Base-by-base conservation (phyloP, 1,139 yeast species). In the Casaregolazyma lundiana region DNA sequence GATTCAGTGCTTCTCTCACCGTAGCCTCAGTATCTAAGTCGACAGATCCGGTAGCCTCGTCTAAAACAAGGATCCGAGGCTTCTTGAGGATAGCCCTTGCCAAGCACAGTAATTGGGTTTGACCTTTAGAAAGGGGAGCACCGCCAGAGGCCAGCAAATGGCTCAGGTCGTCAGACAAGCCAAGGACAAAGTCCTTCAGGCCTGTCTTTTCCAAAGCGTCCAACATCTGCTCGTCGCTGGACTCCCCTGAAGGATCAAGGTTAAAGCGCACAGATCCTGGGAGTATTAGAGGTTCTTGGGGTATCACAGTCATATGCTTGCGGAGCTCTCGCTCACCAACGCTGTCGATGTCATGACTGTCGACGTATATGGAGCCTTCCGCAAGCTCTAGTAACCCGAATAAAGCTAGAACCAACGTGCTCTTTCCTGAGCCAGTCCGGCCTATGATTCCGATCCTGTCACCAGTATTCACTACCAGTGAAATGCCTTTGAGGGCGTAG, bases 1-100 rank as follows among this genome's bases (percentile, higher is more conserved):
- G 59, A 49, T 89, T 71, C 37, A 85, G 83, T 0, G 94, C 83
- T 51, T 80, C 77, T 64, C 84, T 94, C 44, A 85, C 77, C 45
- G 84, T 75, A 51, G 74, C 75, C 57, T 85, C 95, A 0, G 95
- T 85, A 58, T 83, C 84, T 18, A 81, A 78, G 62, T 85, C 95
- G 19, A 85, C 89, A 2, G 92, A 84, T 0, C 95, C 90, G 0
- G 95, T 85, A 1, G 95, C 95, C 64, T 85, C 95, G 61, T 85
- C 95, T 38, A 85, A 66, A 18, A 85, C 76, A 48, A 85, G 68
- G 26, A 85, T 76, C 50, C 75, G 78, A 2, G 88, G 77, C 11
- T 75, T 72, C 45, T 73, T 73, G 51, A 85, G 68, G 39, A 85
- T 68, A 0, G 89, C 94, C 50, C 95, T 71, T 0, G 89, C 85